Evolutionary conservation across 345 rosid species (phyloP).

Genomic region (Gossypium rotundifolium): DNA sequence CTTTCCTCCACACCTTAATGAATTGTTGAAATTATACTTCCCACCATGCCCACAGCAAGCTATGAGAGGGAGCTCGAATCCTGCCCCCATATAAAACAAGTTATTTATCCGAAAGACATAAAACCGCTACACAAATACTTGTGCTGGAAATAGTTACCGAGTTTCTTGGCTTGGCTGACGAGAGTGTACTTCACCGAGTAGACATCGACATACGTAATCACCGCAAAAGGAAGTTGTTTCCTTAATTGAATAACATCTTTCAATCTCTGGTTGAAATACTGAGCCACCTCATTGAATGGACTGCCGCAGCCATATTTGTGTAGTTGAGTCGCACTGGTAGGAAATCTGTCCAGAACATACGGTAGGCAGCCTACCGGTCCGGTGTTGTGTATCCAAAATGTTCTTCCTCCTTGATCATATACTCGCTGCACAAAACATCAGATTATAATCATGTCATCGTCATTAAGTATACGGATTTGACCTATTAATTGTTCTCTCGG

Average conservation of each 20-base stretch:
- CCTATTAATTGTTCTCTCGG: not conserved
- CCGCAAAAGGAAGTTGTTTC: slow-evolving; percentile 34
- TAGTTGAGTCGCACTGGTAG: slow-evolving; percentile 33
- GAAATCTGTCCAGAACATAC: slow-evolving; percentile 48
- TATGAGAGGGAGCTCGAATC: slow-evolving; percentile 36
- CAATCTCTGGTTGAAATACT: slow-evolving; percentile 41
- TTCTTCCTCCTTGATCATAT: slow-evolving; percentile 45
- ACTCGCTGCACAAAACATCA: slow-evolving; percentile 24
- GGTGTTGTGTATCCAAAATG: slow-evolving; percentile 66
- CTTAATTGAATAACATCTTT: slow-evolving; percentile 40
- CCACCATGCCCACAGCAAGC: slow-evolving; percentile 80
- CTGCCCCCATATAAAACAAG: not conserved
- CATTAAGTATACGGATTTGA: not conserved
- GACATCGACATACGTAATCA: slow-evolving; percentile 53
- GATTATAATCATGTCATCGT: not conserved
- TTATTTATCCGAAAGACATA: not conserved
- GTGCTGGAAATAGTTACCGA: slow-evolving; percentile 25
- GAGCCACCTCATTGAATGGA: slow-evolving; percentile 57
- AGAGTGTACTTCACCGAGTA: slow-evolving; percentile 51
- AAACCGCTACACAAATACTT: not conserved
- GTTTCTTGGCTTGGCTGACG: slow-evolving; percentile 33
- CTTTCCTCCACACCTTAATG: not conserved
- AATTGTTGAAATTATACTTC: slow-evolving; percentile 43
- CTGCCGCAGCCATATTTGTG: slow-evolving; percentile 53
- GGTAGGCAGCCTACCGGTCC: slow-evolving; percentile 71